A percentile compares a stretch with the other conserved stretches of the same genome.
These are phyloP conservation scores for Scenedesmus sp. DNA, from an alignment of 163 green algal genomes.

Conservation along the genomic window DNA sequence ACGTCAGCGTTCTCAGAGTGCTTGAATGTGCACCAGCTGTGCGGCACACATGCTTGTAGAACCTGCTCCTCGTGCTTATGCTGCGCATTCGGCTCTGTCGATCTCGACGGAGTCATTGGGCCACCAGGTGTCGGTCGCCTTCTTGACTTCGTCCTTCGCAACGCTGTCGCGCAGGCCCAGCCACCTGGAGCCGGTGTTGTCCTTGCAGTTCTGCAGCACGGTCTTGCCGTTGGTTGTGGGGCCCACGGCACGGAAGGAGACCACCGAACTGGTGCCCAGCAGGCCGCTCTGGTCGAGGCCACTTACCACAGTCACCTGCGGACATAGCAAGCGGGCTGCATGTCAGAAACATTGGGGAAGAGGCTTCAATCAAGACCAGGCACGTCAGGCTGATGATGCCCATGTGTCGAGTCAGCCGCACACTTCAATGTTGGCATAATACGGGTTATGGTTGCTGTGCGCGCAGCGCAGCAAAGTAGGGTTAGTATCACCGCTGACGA, in stretches of 20 bases:
- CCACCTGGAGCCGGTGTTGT: background rate
- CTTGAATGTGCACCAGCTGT: too few species aligned
- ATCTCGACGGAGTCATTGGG: background rate
- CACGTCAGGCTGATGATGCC: too few species aligned
- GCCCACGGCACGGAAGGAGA: conserved; percentile 7
- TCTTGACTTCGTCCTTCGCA: background rate
- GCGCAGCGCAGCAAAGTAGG: too few species aligned
- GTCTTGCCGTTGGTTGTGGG: conserved; percentile 19
- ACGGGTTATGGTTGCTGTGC: too few species aligned
- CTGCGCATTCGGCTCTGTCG: background rate
- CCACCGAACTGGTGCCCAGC: background rate
- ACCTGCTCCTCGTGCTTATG: background rate
- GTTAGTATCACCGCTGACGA: too few species aligned
- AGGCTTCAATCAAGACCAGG: too few species aligned
- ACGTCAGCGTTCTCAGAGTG: too few species aligned
- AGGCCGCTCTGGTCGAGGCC: conserved; percentile 11
- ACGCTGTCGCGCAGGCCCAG: background rate
- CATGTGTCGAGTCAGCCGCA: too few species aligned
- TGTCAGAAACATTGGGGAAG: too few species aligned
- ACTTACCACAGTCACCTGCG: background rate
- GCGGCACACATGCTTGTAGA: background rate
- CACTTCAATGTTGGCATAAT: too few species aligned
- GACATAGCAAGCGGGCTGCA: too few species aligned
- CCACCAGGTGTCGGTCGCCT: conserved; percentile 20
- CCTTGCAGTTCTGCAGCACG: conserved; percentile 32